A percentile compares a stretch with the other conserved stretches of the same genome.
phyloP scores from a whole-genome alignment of 495 filamentous ascomycete genomes.

The Penicillium tannophilum region DNA sequence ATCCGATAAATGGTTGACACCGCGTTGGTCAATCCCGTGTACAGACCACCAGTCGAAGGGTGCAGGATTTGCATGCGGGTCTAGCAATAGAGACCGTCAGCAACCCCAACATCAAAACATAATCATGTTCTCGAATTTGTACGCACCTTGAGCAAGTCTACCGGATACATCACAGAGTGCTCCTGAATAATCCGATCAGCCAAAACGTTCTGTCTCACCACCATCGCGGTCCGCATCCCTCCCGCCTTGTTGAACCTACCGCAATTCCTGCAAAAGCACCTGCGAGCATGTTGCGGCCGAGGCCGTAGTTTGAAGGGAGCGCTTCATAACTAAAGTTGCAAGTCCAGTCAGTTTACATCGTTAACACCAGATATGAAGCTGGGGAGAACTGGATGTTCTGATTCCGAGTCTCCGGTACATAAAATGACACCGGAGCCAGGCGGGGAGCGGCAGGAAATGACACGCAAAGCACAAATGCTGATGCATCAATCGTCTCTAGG shows the following conservation, averaged over 20 bases:
- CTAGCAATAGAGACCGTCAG: constrained; percentile 46
- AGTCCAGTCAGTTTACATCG: constrained; percentile 23
- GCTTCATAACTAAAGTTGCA: constrained; percentile 61
- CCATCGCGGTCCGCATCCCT: background rate
- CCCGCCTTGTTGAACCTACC: constrained; percentile 50
- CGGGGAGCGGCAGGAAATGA: background rate
- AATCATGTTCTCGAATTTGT: constrained; percentile 12
- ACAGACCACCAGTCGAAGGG: constrained; percentile 80
- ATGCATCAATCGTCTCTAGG: background rate
- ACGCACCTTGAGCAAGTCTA: constrained; percentile 95
- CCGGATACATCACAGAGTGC: constrained; percentile 97
- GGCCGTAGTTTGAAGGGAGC: constrained; percentile 68
- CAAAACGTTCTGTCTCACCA: background rate
- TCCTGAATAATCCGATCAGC: constrained; percentile 50
- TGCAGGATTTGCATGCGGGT: constrained; percentile 97
- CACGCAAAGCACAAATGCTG: background rate
- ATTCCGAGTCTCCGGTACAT: background rate
- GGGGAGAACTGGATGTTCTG: background rate
- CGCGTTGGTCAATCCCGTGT: constrained; percentile 89
- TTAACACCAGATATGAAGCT: background rate
- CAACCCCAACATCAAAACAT: background rate
- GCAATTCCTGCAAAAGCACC: constrained; percentile 97
- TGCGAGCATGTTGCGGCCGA: constrained; percentile 80
- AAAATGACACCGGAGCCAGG: background rate
- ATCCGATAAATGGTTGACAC: constrained; percentile 86